Percentiles rank a stretch among this genome's conserved stretches.
phyloP scores from a whole-genome alignment of 1,139 yeast species.

The Diutina catenulata region DNA sequence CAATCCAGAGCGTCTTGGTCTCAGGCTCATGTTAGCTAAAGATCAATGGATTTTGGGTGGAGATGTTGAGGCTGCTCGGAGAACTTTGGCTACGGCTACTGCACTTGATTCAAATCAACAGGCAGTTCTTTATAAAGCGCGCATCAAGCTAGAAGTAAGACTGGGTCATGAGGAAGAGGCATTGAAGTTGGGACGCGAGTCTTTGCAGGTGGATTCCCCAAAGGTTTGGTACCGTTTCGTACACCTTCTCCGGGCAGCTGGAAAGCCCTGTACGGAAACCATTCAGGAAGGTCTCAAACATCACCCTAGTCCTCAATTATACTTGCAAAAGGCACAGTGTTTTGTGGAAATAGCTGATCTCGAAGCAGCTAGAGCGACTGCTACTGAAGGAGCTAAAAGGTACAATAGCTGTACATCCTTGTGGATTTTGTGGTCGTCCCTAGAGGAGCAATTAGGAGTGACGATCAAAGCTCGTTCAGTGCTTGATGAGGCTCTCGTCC shows the following conservation, averaged over 20 bases:
- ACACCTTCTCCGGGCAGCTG: conserved; percentile 36
- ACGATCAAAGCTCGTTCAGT: conserved; percentile 55
- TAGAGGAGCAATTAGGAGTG: conserved; percentile 32
- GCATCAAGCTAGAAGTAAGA: conserved; percentile 48
- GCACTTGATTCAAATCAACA: conserved; percentile 21
- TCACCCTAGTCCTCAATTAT: conserved; percentile 40
- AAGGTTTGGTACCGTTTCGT: conserved; percentile 55
- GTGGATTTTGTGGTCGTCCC: conserved; percentile 45
- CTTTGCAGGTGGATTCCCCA: conserved; percentile 12
- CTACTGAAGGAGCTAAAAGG: no score
- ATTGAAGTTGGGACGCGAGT: conserved; percentile 22
- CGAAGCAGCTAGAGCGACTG: no score
- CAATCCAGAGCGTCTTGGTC: conserved; percentile 36
- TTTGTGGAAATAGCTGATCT: conserved; percentile 17
- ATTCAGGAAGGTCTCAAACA: conserved; percentile 32
- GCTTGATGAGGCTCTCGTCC: conserved; percentile 54
- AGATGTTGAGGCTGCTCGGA: conserved; percentile 41
- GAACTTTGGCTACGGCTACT: conserved; percentile 38
- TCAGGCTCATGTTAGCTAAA: conserved; percentile 63
- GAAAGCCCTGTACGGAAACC: conserved; percentile 12
- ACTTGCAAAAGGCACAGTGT: conserved; percentile 51
- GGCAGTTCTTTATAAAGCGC: conserved; percentile 60
- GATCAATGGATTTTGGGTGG: conserved; percentile 44
- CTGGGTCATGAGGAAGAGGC: conserved; percentile 29
- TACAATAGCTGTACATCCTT: conserved; percentile 12